These are phyloP conservation scores for Thymus mandschuricus DNA, from an alignment of 257 asterid genomes.

Conservation along the genomic window DNA sequence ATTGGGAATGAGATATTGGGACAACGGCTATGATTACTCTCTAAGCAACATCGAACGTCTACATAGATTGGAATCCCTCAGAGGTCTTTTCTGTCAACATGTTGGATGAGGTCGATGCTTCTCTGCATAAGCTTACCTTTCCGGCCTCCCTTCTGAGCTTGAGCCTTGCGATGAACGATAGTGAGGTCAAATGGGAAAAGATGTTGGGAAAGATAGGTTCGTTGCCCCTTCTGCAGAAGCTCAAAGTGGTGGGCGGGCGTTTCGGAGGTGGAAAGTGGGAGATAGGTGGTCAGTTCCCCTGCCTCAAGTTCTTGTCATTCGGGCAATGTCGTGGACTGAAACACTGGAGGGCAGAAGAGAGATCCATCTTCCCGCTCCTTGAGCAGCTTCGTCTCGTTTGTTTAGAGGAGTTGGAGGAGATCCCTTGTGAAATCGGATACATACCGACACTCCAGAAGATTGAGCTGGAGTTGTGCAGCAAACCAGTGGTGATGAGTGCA, in stretches of 20 bases:
- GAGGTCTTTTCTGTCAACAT: too few relatives aligned
- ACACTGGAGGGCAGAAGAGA: neutral
- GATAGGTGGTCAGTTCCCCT: slow-evolving; percentile 1
- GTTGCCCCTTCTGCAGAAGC: neutral
- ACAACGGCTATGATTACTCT: neutral
- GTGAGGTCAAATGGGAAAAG: neutral
- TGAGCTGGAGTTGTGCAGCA: neutral
- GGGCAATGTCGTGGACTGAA: neutral
- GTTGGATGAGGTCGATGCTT: neutral
- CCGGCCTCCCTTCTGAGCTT: slow-evolving; percentile 4
- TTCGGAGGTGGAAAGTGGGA: neutral
- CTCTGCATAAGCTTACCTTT: slow-evolving; percentile 7
- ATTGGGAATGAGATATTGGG: neutral
- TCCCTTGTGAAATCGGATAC: neutral
- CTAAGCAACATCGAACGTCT: neutral
- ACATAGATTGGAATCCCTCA: neutral
- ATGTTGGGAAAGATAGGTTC: neutral
- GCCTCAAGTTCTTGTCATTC: neutral
- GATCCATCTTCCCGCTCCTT: neutral
- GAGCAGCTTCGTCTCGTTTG: neutral
- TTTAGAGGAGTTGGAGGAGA: neutral
- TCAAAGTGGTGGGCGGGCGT: neutral
- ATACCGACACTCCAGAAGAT: neutral
- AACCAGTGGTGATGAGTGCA: neutral
- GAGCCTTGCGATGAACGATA: neutral